Base-by-base conservation (phyloP, 805 yeast species). In the Wickerhamia fluorescens region DNA sequence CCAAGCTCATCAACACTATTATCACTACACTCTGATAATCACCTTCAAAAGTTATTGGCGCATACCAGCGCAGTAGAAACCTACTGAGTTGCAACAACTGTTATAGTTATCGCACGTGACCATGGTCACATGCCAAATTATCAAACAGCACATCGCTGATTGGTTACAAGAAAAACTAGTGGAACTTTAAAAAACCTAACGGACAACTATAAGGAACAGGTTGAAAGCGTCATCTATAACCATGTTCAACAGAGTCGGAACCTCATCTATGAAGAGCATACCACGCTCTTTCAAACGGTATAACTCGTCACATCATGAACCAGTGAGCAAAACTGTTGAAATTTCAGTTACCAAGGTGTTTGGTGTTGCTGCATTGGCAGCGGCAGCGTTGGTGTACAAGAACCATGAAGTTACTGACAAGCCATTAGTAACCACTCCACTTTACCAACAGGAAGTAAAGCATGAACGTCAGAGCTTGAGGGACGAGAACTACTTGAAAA, bases 361-460 rank as follows among this genome's bases (percentile, higher is more conserved):
- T 36, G 66, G 66, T 24, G 40, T 61, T 20, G 68, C 68, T 21
- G 56, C 60, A 16, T 40, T 56, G 30, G 61, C 56, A 11, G 70
- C 66, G 7, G 57, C 51, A 15, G 41, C 45, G 20, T 51, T 56
- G 24, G 56, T 56, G 23, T 56, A 56, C 44, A 52, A 48, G 36
- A 53, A 54, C 41, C 44, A 51, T 24, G 47, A 49, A 19, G 40
- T 36, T 18, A 51, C 54, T 20, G 54, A 52, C 35, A 56, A 50
- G 30, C 68, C 68, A 12, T 48, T 61, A 24, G 44, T 61, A 12
- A 43, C 53, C 38, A 59, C 67, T 14, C 48, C 53, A 22, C 54
- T 57, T 36, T 62, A 61, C 45, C 56, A 58, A 22, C 47, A 53
- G 30, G 46, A 47, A 26, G 50, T 42, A 23, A 42, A 37, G 16